Evolutionary conservation across 495 filamentous ascomycete genomes (phyloP).

Genomic region (Hypoxylon crocopeplum): DNA sequence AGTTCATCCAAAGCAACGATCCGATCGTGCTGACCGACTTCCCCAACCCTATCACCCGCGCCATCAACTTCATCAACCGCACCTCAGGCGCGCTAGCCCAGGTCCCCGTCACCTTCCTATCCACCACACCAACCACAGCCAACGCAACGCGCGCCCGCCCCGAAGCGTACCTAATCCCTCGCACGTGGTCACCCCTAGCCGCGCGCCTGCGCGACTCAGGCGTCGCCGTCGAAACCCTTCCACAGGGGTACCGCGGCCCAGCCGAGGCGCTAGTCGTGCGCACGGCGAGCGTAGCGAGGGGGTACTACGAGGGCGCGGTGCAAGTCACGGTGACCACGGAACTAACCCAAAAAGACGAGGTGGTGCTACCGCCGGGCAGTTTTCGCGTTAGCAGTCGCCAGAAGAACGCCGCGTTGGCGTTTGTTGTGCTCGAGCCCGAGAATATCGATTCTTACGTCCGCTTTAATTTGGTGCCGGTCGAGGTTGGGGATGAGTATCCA

Average conservation of each 20-base stretch:
- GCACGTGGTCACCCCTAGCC: conserved; percentile 40
- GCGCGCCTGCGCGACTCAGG: conserved; percentile 35
- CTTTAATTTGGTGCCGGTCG: conserved; percentile 41
- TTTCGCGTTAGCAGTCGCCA: conserved; percentile 32
- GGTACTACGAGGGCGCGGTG: conserved; percentile 45
- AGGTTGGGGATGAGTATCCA: conserved; percentile 43
- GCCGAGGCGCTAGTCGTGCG: conserved; percentile 39
- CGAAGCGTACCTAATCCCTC: conserved; percentile 43
- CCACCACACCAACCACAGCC: conserved; percentile 42
- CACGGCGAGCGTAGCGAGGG: conserved; percentile 23
- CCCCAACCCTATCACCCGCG: conserved; percentile 26
- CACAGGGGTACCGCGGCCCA: conserved; percentile 30
- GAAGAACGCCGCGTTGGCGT: conserved; percentile 41
- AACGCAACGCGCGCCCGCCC: conserved; percentile 42
- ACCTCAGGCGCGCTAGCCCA: conserved; percentile 26
- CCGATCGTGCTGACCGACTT: conserved; percentile 42
- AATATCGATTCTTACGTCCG: conserved; percentile 45
- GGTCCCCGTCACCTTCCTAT: conserved; percentile 40
- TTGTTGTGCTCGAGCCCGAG: conserved; percentile 44
- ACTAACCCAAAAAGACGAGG: conserved; percentile 6
- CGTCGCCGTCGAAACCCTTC: conserved; percentile 38
- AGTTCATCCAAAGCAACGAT: conserved; percentile 34
- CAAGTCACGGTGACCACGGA: conserved; percentile 41
- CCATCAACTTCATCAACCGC: conserved; percentile 34
- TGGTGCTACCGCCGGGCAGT: conserved; percentile 38